Evolutionary conservation across 352 stramenopile genomes (phyloP).

Genomic region (Pythium grandisporangium): DNA sequence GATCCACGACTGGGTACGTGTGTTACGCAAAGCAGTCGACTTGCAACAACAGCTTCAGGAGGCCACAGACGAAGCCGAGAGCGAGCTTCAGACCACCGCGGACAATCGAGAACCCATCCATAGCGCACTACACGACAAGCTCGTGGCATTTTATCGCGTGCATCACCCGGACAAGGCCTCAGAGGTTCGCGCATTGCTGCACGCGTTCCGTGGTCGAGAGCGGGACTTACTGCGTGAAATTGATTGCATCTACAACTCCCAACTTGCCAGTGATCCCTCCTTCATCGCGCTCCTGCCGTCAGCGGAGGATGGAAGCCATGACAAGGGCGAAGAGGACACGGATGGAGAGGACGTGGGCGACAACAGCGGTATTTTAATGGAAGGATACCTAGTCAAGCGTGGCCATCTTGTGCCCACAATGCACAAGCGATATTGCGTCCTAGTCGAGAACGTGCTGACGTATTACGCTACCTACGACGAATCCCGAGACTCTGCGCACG

Average conservation of each 20-base stretch:
- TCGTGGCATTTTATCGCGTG: slow-evolving; percentile 83
- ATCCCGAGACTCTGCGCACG: slow-evolving; percentile 28
- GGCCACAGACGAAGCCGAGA: background rate
- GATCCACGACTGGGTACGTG: slow-evolving; percentile 10
- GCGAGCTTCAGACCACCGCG: background rate
- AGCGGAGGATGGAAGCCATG: background rate
- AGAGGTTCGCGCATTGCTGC: slow-evolving; percentile 63
- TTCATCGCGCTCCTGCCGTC: slow-evolving; percentile 18
- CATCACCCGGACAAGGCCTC: slow-evolving; percentile 81
- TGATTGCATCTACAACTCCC: slow-evolving; percentile 54
- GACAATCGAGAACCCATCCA: slow-evolving; percentile 5
- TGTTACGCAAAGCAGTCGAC: slow-evolving; percentile 8
- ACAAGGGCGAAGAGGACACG: background rate
- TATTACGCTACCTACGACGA: slow-evolving; percentile 72
- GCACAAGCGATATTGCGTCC: slow-evolving; percentile 65
- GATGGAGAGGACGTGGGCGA: background rate
- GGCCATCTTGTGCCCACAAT: slow-evolving; percentile 66
- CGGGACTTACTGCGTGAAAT: slow-evolving; percentile 39
- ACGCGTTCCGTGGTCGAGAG: slow-evolving; percentile 46
- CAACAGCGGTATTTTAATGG: slow-evolving; percentile 29
- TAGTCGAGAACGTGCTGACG: slow-evolving; percentile 33
- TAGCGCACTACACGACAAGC: slow-evolving; percentile 19
- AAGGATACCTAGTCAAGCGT: slow-evolving; percentile 70
- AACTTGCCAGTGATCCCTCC: slow-evolving; percentile 19
- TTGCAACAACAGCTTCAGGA: background rate